These are phyloP conservation scores for Musa acuminata DNA, from an alignment of 176 grass and related monocot species.

Conservation along the genomic window DNA sequence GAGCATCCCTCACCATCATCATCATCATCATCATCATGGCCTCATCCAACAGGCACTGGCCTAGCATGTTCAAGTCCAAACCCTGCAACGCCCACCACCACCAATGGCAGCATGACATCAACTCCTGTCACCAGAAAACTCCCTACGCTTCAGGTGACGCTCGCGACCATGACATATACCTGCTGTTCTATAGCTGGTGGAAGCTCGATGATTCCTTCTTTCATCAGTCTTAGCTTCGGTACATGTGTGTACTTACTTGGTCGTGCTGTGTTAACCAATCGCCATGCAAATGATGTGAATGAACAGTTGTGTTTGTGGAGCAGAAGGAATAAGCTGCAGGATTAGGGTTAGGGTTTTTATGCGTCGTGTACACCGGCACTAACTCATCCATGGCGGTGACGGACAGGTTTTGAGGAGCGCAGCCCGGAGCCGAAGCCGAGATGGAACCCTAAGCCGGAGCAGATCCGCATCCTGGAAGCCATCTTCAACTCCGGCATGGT, in stretches of 20 bases:
- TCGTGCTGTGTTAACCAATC: too few relatives aligned
- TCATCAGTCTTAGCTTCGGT: too few relatives aligned
- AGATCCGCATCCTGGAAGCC: constrained; percentile 89
- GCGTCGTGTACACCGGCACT: neutral
- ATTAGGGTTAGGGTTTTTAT: neutral
- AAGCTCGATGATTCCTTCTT: too few relatives aligned
- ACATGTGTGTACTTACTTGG: too few relatives aligned
- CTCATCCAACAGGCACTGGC: constrained; percentile 87
- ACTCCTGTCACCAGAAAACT: constrained; percentile 5
- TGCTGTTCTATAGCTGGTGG: too few relatives aligned
- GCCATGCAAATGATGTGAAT: too few relatives aligned
- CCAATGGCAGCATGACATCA: constrained; percentile 70
- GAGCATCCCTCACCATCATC: constrained; percentile 5
- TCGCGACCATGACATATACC: too few relatives aligned
- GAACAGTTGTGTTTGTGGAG: too few relatives aligned
- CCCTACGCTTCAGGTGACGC: constrained; percentile 1
- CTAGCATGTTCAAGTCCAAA: constrained; percentile 97
- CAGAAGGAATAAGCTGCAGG: neutral
- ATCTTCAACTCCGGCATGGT: constrained; percentile 98
- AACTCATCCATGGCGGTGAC: neutral
- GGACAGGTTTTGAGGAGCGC: constrained; percentile 52
- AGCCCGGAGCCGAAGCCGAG: constrained; percentile 81
- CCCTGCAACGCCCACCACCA: constrained; percentile 50
- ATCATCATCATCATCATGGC: constrained; percentile 56
- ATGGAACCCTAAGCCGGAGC: constrained; percentile 93